Conservation (phyloP, 78 protist genomes). For the Chrysochromulina parva region DNA sequence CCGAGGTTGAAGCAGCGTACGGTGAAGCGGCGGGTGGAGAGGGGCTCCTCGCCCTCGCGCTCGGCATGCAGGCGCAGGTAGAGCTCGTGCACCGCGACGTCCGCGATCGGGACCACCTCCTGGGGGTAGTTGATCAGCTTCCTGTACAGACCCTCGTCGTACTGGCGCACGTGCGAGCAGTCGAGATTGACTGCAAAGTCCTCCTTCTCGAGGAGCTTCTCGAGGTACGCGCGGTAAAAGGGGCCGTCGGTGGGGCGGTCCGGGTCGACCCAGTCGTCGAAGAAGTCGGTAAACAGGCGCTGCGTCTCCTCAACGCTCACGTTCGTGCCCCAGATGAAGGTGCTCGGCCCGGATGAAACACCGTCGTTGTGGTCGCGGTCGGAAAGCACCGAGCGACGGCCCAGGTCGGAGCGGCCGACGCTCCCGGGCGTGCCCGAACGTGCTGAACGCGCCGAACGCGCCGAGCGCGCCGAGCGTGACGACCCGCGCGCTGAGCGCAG, state of each 20-base stretch:
- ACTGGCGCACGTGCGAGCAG: constrained; percentile 25
- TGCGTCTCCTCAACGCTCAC: neutral
- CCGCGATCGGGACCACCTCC: neutral
- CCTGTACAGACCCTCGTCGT: constrained; percentile 22
- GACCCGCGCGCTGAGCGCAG: no score
- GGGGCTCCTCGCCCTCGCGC: neutral
- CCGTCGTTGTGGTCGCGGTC: neutral
- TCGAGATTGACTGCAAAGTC: constrained; percentile 35
- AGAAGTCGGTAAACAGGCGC: neutral
- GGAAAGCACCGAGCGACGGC: no score
- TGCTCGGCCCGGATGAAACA: neutral
- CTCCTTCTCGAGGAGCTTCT: neutral
- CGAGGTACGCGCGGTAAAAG: neutral
- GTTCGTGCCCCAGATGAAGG: constrained; percentile 23
- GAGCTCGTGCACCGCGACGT: neutral
- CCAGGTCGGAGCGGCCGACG: no score
- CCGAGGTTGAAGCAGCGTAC: constrained; percentile 65
- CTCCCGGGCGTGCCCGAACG: no score
- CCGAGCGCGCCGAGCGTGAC: no score
- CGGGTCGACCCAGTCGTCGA: neutral
- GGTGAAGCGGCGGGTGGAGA: neutral
- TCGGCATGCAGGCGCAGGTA: neutral
- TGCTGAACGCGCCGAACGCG: no score
- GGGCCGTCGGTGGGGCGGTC: neutral
- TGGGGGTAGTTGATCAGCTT: neutral